These are phyloP conservation scores for Alternaria hordeiaustralica DNA, from an alignment of 2,329 filamentous ascomycete genomes.

Conservation along the genomic window DNA sequence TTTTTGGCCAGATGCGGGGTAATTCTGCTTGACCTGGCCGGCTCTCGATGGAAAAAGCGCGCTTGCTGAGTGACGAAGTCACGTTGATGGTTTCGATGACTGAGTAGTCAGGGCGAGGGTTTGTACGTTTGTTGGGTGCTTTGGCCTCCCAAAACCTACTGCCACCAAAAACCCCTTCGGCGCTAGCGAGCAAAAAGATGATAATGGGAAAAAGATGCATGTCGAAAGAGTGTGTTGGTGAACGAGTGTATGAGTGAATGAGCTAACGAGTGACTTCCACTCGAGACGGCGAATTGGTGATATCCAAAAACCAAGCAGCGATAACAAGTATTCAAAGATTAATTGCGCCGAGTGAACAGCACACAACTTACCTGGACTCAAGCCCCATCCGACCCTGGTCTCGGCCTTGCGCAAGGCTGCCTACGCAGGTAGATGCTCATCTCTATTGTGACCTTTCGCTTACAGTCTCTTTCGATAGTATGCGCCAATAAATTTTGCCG, in stretches of 20 bases:
- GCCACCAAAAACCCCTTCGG: not conserved
- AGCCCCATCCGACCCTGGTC: not conserved
- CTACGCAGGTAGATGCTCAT: not conserved
- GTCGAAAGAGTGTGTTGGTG: not conserved
- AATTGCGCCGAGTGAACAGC: not conserved
- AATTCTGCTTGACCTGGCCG: not conserved
- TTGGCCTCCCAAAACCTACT: not conserved
- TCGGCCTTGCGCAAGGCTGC: not conserved
- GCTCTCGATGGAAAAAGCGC: not conserved
- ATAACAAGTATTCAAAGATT: not conserved
- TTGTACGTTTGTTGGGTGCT: not conserved
- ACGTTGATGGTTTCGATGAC: not conserved
- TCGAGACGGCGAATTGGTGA: not conserved
- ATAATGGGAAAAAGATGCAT: not conserved
- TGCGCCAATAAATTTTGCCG: not conserved
- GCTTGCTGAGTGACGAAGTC: not conserved
- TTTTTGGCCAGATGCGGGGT: not conserved
- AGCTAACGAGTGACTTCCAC: not conserved
- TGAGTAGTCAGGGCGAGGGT: not conserved
- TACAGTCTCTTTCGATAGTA: not conserved
- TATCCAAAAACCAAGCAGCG: not conserved
- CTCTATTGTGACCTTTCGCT: not conserved
- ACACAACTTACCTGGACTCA: not conserved
- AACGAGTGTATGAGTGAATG: not conserved
- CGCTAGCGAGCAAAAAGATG: not conserved